phyloP scores from a whole-genome alignment of 2,329 filamentous ascomycete genomes.

The Aspergillus aculeatinus region DNA sequence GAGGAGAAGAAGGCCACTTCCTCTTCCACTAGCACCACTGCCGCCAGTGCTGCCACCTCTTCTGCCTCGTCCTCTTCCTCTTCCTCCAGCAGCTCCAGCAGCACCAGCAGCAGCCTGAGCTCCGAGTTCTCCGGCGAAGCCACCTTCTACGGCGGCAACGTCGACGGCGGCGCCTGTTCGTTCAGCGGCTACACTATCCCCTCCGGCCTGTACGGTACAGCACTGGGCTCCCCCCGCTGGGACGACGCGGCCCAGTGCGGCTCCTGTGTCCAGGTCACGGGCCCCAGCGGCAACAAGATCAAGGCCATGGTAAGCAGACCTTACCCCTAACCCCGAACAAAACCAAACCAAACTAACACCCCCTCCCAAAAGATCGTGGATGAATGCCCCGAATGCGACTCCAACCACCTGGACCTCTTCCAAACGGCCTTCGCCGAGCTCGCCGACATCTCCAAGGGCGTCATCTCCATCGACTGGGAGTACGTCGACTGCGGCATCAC shows the following conservation, averaged over 20 bases:
- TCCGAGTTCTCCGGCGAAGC: slow-evolving; percentile 40
- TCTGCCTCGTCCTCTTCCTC: slow-evolving; percentile 4
- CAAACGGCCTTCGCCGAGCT: slow-evolving; percentile 51
- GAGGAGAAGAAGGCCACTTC: not conserved
- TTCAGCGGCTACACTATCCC: slow-evolving; percentile 65
- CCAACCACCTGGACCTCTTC: slow-evolving; percentile 59
- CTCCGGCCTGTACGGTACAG: slow-evolving; percentile 57
- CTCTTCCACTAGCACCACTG: slow-evolving; percentile 10
- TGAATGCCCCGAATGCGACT: slow-evolving; percentile 56
- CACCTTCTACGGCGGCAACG: slow-evolving; percentile 58
- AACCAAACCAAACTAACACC: not conserved
- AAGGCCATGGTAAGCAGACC: slow-evolving; percentile 60
- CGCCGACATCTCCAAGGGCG: slow-evolving; percentile 45
- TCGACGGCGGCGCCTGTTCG: slow-evolving; percentile 61
- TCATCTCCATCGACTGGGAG: slow-evolving; percentile 53
- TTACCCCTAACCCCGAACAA: not conserved
- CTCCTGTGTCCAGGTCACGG: slow-evolving; percentile 58
- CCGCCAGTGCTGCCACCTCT: slow-evolving; percentile 4
- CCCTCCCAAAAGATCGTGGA: slow-evolving; percentile 50
- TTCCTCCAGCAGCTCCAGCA: slow-evolving; percentile 11
- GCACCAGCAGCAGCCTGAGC: slow-evolving; percentile 14
- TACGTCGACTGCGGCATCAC: slow-evolving; percentile 54
- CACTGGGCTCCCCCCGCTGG: slow-evolving; percentile 60
- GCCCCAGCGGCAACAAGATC: slow-evolving; percentile 53
- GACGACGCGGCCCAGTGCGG: slow-evolving; percentile 56